Evolutionary conservation across 2,329 filamentous ascomycete genomes (phyloP).

Genomic region (Colletotrichum neosansevieriae): DNA sequence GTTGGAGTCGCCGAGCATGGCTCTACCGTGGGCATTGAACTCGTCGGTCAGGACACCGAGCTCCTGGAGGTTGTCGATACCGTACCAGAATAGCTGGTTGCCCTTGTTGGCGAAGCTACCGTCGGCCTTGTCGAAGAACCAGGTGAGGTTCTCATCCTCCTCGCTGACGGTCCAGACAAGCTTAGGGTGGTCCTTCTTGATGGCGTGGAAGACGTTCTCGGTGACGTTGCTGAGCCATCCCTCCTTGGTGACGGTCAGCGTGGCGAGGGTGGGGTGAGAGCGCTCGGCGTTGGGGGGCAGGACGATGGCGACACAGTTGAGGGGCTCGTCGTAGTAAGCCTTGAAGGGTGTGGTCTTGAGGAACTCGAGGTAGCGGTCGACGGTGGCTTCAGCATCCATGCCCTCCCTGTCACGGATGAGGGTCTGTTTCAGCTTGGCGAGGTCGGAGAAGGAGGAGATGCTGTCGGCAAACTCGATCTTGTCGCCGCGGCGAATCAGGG

Average conservation of each 20-base stretch:
- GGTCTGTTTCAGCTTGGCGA: conserved; percentile 83
- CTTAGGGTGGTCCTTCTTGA: conserved; percentile 93
- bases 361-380: conserved; percentile 87
- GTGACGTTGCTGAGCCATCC: conserved; percentile 96
- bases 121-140: conserved; percentile 98
- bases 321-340: conserved; percentile 92
- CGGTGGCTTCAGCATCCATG: conserved; percentile 83
- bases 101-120: conserved; percentile 88
- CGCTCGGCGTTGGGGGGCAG: conserved; percentile 77
- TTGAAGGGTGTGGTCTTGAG: conserved; percentile 84
- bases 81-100: conserved; percentile 97
- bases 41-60: conserved; percentile 86
- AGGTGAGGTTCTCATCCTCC: conserved; percentile 95
- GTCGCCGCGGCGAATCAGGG: conserved; percentile 90
- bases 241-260: conserved; percentile 91
- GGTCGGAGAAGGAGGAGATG: conserved; percentile 80
- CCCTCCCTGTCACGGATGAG: conserved; percentile 85
- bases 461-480: conserved; percentile 83
- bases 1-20: conserved; percentile 91
- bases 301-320: conserved; percentile 93
- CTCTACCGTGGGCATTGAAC: conserved; percentile 83
- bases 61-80: conserved; percentile 83
- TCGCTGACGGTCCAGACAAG: conserved; percentile 97
- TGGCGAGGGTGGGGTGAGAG: conserved; percentile 84
- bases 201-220: conserved; percentile 92